phyloP scores from a whole-genome alignment of 1,284 basidiomycete species.

The Tilletia horrida region DNA sequence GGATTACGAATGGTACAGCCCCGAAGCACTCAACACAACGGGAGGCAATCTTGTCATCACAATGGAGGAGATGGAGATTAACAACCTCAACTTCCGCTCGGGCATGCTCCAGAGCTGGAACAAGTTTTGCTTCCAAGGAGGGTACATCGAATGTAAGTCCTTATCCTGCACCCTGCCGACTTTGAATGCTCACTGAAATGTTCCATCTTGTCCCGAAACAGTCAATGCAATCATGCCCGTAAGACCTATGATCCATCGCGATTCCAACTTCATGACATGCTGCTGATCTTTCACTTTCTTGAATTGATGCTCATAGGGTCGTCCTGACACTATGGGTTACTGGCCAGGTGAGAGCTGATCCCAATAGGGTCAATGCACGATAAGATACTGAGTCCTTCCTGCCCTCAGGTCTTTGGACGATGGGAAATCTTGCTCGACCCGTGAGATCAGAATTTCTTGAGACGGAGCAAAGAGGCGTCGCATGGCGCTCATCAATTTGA shows the following conservation, averaged over 20 bases:
- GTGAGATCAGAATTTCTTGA: background rate
- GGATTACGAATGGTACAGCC: constrained; percentile 56
- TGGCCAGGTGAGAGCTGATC: constrained; percentile 55
- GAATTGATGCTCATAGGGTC: constrained; percentile 14
- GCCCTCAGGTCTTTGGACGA: constrained; percentile 21
- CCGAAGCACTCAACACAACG: constrained; percentile 48
- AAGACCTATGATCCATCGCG: too few relatives aligned
- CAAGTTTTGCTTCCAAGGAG: constrained; percentile 55
- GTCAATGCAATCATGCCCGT: constrained; percentile 28
- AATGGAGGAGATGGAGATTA: constrained; percentile 35
- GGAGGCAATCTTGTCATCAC: constrained; percentile 42
- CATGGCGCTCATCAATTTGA: too few relatives aligned
- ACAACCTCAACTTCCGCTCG: constrained; percentile 50
- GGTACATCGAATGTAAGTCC: constrained; percentile 45
- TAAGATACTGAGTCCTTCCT: background rate
- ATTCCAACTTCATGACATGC: too few relatives aligned
- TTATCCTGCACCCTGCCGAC: constrained; percentile 18
- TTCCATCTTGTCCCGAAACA: background rate
- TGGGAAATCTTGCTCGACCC: constrained; percentile 44
- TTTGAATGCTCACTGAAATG: background rate
- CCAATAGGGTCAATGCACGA: background rate
- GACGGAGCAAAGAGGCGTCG: background rate
- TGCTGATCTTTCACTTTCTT: too few relatives aligned
- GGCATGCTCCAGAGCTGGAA: constrained; percentile 55
- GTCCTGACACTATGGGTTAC: constrained; percentile 55